Base-by-base conservation (phyloP, 768 basidiomycete species). In the Suillus clintonianus region DNA sequence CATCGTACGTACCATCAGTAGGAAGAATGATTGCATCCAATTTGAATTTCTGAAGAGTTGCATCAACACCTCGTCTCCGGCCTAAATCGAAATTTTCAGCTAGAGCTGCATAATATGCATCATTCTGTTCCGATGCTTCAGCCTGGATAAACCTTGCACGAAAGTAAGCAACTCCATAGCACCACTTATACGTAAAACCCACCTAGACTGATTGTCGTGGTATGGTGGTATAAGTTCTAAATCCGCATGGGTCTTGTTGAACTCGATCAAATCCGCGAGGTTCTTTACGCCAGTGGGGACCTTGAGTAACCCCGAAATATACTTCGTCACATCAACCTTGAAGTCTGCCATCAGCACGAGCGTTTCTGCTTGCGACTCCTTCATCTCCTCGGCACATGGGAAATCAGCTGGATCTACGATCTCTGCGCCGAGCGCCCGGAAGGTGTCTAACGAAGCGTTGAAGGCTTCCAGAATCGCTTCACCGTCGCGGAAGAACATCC, bases 401-500 rank as follows among this genome's bases (percentile, higher is more conserved):
- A 90, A 74, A 63, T 89, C 85, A 1, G 86, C 85, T 1, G 87
- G 86, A 68, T 90, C 88, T 8, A 89, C 78, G 5, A 90, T 77
- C 1, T 70, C 75, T 17, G 82, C 82, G 13, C 82, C 84, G 9
- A 82, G 72, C 2, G 63, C 58, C 39, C 75, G 72, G 45, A 85
- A 72, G 9, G 73, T 70, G 43, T 74, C 76, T 27, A 85, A 64
- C 4, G 81, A 76, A 17, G 69, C 73, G 15, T 80, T 71, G 68
- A 84, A 84, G 8, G 76, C 70, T 6, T 78, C 64, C 7, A 76
- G 60, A 42, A 78, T 71, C 22, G 70, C 58, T 9, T 65, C n/a
- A 36, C 71, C 45, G 1, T 68, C 64, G 24, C 64, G 64, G n/a
- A 74, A 59, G 58, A 80, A 74, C 19, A 61, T 63, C 9, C 83